These are phyloP conservation scores for Talaromyces funiculosus DNA, from an alignment of 2,329 filamentous ascomycete genomes.

Conservation along the genomic window DNA sequence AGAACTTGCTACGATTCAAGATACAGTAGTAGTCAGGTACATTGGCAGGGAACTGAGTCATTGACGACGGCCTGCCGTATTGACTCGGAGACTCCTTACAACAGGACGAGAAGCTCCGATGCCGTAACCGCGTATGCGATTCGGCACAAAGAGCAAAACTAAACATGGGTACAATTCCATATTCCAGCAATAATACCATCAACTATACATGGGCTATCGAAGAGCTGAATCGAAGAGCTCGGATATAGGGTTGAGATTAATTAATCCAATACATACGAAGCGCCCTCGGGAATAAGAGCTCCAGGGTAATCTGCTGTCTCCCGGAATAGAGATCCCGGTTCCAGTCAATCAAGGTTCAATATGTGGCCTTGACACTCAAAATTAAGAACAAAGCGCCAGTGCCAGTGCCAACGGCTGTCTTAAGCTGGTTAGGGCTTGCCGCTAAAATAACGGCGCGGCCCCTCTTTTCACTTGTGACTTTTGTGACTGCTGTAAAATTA, in stretches of 20 bases:
- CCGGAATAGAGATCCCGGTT: background rate
- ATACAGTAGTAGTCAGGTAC: background rate
- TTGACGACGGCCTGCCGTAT: background rate
- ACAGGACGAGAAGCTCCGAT: background rate
- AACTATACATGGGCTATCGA: background rate
- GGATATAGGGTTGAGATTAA: background rate
- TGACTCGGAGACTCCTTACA: background rate
- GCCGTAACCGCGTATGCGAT: background rate
- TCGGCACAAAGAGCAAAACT: background rate
- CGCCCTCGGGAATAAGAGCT: background rate
- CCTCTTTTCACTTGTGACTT: background rate
- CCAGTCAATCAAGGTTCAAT: background rate
- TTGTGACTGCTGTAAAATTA: background rate
- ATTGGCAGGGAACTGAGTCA: background rate
- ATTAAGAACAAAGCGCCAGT: background rate
- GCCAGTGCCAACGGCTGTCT: background rate
- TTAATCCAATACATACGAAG: background rate
- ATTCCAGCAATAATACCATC: background rate
- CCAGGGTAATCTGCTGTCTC: background rate
- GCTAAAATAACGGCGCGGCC: slow-evolving; percentile 7
- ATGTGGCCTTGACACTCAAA: background rate
- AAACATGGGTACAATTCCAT: background rate
- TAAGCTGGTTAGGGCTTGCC: slow-evolving; percentile 3
- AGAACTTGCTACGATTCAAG: background rate
- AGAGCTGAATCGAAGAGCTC: background rate